Percentiles rank a stretch among this genome's conserved stretches.
These are phyloP conservation scores for Ascosphaera aggregata DNA, from an alignment of 2,329 filamentous ascomycete genomes.

Conservation along the genomic window DNA sequence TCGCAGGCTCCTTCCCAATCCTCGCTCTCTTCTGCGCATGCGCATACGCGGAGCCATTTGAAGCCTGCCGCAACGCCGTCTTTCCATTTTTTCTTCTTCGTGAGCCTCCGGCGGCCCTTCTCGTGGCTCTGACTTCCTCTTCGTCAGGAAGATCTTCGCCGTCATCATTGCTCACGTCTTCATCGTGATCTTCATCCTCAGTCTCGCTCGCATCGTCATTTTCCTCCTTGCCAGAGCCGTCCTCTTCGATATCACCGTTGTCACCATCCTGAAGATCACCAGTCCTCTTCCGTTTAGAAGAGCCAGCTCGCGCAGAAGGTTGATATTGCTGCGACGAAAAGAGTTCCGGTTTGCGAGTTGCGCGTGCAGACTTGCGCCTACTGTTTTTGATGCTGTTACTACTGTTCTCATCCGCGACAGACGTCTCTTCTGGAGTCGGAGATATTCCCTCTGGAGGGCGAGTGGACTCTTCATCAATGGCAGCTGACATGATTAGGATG, in stretches of 20 bases:
- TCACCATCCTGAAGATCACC: constrained; percentile 14
- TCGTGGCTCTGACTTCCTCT: constrained; percentile 12
- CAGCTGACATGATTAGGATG: too few relatives aligned
- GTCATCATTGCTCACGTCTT: constrained; percentile 12
- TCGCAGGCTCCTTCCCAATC: background rate
- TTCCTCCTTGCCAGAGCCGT: constrained; percentile 10
- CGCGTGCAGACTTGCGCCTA: constrained; percentile 22
- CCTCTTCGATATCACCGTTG: constrained; percentile 13
- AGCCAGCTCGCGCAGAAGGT: constrained; percentile 1
- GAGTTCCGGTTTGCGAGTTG: constrained; percentile 19
- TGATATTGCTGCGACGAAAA: constrained; percentile 15
- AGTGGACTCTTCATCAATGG: too few relatives aligned
- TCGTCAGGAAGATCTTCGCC: constrained; percentile 10
- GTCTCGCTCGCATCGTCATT: too few relatives aligned
- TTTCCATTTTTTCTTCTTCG: constrained; percentile 25
- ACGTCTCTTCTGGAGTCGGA: constrained; percentile 5
- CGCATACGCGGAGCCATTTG: constrained; percentile 15
- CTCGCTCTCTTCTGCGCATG: background rate
- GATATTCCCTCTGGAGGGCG: too few relatives aligned
- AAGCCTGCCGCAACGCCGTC: constrained; percentile 31
- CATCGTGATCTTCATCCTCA: constrained; percentile 16
- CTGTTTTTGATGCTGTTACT: background rate
- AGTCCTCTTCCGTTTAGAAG: constrained; percentile 27
- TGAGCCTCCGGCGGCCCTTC: constrained; percentile 16
- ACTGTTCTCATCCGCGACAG: constrained; percentile 10